Percentiles rank a stretch among this genome's conserved stretches.
phyloP scores from a whole-genome alignment of 192 early-diverging fungal genomes.

The Linderina pennispora region DNA sequence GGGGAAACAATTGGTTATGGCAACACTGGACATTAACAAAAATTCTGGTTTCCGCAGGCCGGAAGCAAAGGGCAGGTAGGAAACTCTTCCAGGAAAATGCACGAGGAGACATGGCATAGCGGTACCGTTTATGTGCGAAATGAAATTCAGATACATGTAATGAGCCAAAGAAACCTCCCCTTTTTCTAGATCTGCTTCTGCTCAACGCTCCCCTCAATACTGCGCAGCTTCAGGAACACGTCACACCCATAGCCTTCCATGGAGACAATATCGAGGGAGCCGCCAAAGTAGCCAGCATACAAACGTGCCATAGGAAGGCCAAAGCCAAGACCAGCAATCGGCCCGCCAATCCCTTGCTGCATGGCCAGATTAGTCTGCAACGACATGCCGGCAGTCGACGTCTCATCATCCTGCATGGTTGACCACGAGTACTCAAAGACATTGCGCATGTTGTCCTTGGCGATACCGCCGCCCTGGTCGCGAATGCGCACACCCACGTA shows the following conservation, averaged over 20 bases:
- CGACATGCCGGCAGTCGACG: conserved; percentile 48
- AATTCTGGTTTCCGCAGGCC: too few relatives aligned
- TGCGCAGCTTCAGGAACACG: conserved; percentile 81
- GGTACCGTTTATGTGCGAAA: background rate
- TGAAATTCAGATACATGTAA: too few relatives aligned
- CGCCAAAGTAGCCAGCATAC: conserved; percentile 93
- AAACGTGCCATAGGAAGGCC: conserved; percentile 83
- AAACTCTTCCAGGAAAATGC: too few relatives aligned
- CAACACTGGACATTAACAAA: too few relatives aligned
- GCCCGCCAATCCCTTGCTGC: conserved; percentile 87
- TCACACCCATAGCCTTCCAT: conserved; percentile 89
- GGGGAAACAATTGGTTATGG: too few relatives aligned
- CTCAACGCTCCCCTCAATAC: conserved; percentile 63
- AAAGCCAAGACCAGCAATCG: conserved; percentile 75
- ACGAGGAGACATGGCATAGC: background rate
- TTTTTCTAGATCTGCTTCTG: conserved; percentile 43
- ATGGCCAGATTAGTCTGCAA: conserved; percentile 71
- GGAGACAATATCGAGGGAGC: conserved; percentile 74
- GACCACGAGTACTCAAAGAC: conserved; percentile 95
- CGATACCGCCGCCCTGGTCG: conserved; percentile 90
- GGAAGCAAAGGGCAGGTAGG: too few relatives aligned
- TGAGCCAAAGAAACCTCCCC: too few relatives aligned
- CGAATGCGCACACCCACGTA: conserved; percentile 81
- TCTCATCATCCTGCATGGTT: conserved; percentile 59
- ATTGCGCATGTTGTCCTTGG: conserved; percentile 61